These are phyloP conservation scores for Olyra latifolia DNA, from an alignment of 176 grass and related monocot genomes.

Conservation along the genomic window DNA sequence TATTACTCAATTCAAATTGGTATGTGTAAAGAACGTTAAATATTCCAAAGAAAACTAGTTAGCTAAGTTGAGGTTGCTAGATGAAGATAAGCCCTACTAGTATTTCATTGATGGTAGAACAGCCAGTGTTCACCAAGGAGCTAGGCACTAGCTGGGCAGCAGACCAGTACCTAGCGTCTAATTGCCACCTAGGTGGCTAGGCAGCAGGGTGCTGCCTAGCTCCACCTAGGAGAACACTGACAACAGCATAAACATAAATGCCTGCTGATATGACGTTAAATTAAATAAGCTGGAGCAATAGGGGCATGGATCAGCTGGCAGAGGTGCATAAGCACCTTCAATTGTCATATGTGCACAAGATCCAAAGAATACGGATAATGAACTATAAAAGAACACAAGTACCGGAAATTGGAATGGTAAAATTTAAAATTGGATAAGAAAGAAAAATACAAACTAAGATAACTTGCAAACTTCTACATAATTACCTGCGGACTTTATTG, in stretches of 20 bases:
- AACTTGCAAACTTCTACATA: background rate
- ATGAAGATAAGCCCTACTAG: background rate
- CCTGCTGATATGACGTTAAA: background rate
- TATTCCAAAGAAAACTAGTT: background rate
- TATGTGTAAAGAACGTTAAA: background rate
- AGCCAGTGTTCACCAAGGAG: too few relatives aligned
- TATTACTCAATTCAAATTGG: background rate
- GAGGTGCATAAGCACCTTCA: background rate
- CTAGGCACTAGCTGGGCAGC: too few relatives aligned
- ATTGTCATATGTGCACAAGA: background rate
- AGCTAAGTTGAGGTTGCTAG: background rate
- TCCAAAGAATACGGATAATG: background rate
- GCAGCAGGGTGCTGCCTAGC: too few relatives aligned
- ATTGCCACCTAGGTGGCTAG: too few relatives aligned
- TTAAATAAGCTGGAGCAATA: slow-evolving; percentile 15
- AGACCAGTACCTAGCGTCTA: too few relatives aligned
- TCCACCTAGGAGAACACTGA: too few relatives aligned
- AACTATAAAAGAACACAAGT: background rate
- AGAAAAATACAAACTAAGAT: background rate
- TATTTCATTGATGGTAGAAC: background rate
- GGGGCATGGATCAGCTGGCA: background rate
- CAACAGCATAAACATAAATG: background rate
- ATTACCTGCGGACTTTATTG: slow-evolving; percentile 64
- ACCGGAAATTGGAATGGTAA: background rate
- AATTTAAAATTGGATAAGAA: background rate